phyloP scores from a whole-genome alignment of 2,329 filamentous ascomycete species.

The Parastagonospora nodorum region DNA sequence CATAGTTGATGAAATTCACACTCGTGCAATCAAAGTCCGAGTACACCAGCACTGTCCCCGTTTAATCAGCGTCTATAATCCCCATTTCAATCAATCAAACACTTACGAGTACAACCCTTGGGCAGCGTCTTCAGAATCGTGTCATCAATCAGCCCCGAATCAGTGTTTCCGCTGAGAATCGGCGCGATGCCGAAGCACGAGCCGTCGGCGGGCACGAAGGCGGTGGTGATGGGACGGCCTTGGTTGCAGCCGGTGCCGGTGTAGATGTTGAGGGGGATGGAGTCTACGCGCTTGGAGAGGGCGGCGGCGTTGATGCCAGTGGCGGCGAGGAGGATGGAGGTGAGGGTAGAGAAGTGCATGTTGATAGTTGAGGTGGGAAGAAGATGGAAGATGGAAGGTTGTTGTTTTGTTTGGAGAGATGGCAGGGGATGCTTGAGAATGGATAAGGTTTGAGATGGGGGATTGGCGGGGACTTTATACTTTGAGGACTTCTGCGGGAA shows the following conservation, averaged over 20 bases:
- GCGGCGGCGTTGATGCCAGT: constrained; percentile 15
- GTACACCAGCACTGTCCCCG: constrained; percentile 11
- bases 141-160: constrained; percentile 4
- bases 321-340: constrained; percentile 7
- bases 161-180: constrained; percentile 19
- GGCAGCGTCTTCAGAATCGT: constrained; percentile 6
- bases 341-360: constrained; percentile 12
- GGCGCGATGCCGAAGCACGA: constrained; percentile 17
- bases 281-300: constrained; percentile 7
- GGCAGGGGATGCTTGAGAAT: too few species aligned
- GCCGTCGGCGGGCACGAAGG: constrained; percentile 18
- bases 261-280: constrained; percentile 20
- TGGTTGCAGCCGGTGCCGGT: constrained; percentile 13
- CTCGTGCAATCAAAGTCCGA: constrained; percentile 8
- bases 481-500: too few species aligned
- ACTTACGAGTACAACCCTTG: constrained; percentile 17
- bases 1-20: constrained; percentile 4
- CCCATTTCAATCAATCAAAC: neutral
- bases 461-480: too few species aligned
- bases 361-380: constrained; percentile 1
- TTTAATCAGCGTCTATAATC: too few species aligned
- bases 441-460: too few species aligned
- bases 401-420: too few species aligned
- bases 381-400: neutral
- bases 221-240: constrained; percentile 12